A percentile compares a stretch with the other conserved stretches of the same genome.
These are phyloP conservation scores for Sporobolomyces pararoseus DNA, from an alignment of 768 basidiomycete genomes.

Conservation along the genomic window DNA sequence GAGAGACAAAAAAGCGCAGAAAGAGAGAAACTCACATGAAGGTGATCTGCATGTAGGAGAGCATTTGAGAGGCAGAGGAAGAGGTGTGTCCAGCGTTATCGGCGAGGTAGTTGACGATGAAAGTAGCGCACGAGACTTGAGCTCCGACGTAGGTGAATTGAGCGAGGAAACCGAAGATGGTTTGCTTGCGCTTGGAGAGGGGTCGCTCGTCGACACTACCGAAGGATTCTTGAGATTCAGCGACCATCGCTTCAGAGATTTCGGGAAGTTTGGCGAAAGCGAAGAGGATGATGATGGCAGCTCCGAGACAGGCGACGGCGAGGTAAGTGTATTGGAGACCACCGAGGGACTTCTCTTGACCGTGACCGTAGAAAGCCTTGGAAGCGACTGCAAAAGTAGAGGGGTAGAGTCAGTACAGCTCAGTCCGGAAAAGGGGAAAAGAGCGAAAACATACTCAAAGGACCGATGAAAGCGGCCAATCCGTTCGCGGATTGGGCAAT, in stretches of 20 bases:
- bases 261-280: constrained; percentile 45
- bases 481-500: constrained; percentile 75
- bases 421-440: not conserved
- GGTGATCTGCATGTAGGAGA: constrained; percentile 31
- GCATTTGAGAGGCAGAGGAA: constrained; percentile 38
- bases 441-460: constrained; percentile 61
- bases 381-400: not conserved
- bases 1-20: constrained; percentile 13
- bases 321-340: constrained; percentile 46
- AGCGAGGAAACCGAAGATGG: constrained; percentile 43
- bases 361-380: constrained; percentile 27
- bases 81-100: constrained; percentile 40
- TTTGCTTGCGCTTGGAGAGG: constrained; percentile 39
- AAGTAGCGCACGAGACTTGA: constrained; percentile 48
- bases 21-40: constrained; percentile 22
- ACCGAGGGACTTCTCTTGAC: constrained; percentile 32
- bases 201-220: constrained; percentile 35
- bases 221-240: constrained; percentile 20
- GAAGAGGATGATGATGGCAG: constrained; percentile 42
- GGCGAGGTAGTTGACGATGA: constrained; percentile 43
- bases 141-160: constrained; percentile 47
- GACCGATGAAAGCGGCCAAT: constrained; percentile 64
- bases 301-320: constrained; percentile 45
- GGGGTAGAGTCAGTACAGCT: not conserved
- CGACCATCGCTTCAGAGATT: constrained; percentile 42